A percentile compares a stretch with the other conserved stretches of the same genome.
Conservation (phyloP, 1,139 yeast genomes). For the Taphrina confusa region DNA sequence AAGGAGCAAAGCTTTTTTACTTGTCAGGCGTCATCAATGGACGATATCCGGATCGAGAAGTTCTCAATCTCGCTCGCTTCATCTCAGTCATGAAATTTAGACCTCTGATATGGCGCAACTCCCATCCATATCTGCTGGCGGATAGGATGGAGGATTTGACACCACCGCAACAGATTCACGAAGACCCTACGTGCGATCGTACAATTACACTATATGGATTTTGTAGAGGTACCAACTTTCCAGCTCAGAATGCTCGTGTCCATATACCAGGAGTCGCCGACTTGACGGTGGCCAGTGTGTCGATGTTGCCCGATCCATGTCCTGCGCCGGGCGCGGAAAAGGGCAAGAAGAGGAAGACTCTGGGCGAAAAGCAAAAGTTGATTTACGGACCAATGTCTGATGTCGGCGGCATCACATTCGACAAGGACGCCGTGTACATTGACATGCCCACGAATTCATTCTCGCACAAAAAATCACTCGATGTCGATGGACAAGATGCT, state of each 20-base stretch:
- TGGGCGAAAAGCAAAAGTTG: slow-evolving; percentile 90
- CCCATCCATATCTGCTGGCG: slow-evolving; percentile 89
- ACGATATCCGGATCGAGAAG: slow-evolving; percentile 95
- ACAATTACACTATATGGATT: slow-evolving; percentile 91
- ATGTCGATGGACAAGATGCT: slow-evolving; percentile 28
- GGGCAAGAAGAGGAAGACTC: slow-evolving; percentile 68
- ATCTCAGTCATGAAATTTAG: slow-evolving; percentile 97
- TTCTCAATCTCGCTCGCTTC: slow-evolving; percentile 84
- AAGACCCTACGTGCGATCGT: slow-evolving; percentile 81
- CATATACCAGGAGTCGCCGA: slow-evolving; percentile 98
- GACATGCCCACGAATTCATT: slow-evolving; percentile 73
- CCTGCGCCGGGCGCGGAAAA: slow-evolving; percentile 95
- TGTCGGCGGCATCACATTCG: slow-evolving; percentile 95
- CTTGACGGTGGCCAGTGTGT: slow-evolving; percentile 69
- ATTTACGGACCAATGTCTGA: slow-evolving; percentile 99
- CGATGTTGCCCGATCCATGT: slow-evolving; percentile 95
- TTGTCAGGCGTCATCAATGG: slow-evolving; percentile 96
- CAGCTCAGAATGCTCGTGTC: slow-evolving; percentile 69
- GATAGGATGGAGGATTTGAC: slow-evolving; percentile 95
- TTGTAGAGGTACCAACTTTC: slow-evolving; percentile 87
- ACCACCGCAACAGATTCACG: slow-evolving; percentile 78
- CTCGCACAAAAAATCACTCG: slow-evolving; percentile 44
- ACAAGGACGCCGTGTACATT: slow-evolving; percentile 94
- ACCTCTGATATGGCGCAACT: slow-evolving; percentile 98
- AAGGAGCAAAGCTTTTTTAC: slow-evolving; percentile 94